Evolutionary conservation across 176 grass and related monocot genomes (phyloP).

Genomic region (Melocanna baccifera): DNA sequence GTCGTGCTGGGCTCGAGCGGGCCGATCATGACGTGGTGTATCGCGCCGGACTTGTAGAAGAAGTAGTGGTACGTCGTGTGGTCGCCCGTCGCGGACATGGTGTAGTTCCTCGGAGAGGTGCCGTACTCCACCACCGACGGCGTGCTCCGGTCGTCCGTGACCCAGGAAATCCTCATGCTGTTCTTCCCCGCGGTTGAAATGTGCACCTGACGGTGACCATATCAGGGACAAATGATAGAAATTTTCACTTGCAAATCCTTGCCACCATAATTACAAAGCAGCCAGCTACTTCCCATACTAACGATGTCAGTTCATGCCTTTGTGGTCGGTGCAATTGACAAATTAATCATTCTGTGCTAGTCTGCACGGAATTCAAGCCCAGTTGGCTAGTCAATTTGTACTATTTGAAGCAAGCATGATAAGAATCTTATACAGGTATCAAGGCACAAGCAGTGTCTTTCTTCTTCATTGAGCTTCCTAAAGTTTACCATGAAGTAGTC

Average conservation of each 20-base stretch:
- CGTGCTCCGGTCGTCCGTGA: slow-evolving; percentile 40
- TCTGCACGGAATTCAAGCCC: neutral
- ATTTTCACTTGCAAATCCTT: neutral
- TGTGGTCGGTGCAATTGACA: neutral
- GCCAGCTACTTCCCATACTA: neutral
- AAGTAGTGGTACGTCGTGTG: slow-evolving; percentile 53
- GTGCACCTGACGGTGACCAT: slow-evolving; percentile 32
- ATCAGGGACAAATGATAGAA: neutral
- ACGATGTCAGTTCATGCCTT: neutral
- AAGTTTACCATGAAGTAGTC: no score
- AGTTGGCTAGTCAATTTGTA: neutral
- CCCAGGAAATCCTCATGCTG: slow-evolving; percentile 58
- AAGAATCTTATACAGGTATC: no score
- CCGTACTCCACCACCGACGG: slow-evolving; percentile 59
- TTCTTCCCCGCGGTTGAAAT: slow-evolving; percentile 39
- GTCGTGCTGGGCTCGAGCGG: slow-evolving; percentile 52
- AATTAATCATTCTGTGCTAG: neutral
- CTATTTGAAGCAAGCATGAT: neutral
- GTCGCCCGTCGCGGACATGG: slow-evolving; percentile 25
- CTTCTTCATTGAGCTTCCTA: no score
- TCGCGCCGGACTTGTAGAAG: slow-evolving; percentile 68
- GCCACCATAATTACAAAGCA: neutral
- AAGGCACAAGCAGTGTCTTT: no score
- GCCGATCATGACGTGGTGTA: slow-evolving; percentile 69
- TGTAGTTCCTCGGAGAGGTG: slow-evolving; percentile 29